Conservation (phyloP, 495 filamentous ascomycete species). For the Aspergillus biplanus region DNA sequence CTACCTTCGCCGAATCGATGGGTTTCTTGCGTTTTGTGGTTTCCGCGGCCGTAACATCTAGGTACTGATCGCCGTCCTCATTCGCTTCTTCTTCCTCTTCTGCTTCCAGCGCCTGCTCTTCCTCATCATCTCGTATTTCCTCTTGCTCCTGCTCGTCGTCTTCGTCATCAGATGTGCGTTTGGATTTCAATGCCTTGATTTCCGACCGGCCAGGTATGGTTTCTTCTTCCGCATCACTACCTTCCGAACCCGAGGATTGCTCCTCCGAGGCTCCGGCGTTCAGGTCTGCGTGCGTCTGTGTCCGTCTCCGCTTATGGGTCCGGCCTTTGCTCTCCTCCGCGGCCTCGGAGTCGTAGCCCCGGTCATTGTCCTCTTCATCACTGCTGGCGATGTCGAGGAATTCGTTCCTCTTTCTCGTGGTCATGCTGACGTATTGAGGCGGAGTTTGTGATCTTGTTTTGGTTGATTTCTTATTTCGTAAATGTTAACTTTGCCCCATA, state of each 20-base stretch:
- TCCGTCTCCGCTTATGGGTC: conserved; percentile 64
- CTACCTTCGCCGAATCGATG: conserved; percentile 20
- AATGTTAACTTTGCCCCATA: too few relatives aligned
- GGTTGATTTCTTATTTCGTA: too few relatives aligned
- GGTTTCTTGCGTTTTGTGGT: conserved; percentile 26
- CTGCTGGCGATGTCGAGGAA: conserved; percentile 70
- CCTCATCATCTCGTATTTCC: conserved; percentile 11
- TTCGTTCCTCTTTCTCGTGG: conserved; percentile 71
- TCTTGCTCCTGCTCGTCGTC: conserved; percentile 22
- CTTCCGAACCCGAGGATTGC: conserved; percentile 23
- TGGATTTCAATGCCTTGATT: background rate
- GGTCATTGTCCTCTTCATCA: conserved; percentile 63
- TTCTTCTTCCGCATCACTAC: conserved; percentile 31
- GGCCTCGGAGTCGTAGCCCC: conserved; percentile 71
- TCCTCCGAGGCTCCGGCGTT: conserved; percentile 19
- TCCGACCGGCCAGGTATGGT: background rate
- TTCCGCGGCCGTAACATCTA: conserved; percentile 24
- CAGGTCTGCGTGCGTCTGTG: conserved; percentile 35
- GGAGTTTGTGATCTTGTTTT: background rate
- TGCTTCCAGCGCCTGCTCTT: background rate
- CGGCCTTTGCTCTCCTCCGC: conserved; percentile 66
- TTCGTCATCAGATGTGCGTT: conserved; percentile 3
- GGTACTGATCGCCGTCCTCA: conserved; percentile 22
- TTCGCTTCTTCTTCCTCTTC: conserved; percentile 10
- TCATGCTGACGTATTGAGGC: conserved; percentile 48